These are phyloP conservation scores for Tolypocladium guangdongense DNA, from an alignment of 2,329 filamentous ascomycete genomes.

Conservation along the genomic window DNA sequence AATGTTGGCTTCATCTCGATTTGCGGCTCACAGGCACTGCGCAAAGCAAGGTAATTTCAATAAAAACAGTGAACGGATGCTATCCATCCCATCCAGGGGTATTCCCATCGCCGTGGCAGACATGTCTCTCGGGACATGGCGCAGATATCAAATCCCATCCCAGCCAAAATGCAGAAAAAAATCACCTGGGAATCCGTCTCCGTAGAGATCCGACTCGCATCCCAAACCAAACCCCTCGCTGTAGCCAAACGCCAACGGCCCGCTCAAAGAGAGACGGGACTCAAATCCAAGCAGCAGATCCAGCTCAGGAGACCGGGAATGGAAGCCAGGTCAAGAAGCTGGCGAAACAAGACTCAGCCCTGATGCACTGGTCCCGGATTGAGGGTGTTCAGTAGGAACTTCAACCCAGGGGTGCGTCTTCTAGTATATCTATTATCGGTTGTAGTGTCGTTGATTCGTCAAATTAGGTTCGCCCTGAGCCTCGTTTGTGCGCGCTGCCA, in stretches of 20 bases:
- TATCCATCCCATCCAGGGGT: not conserved
- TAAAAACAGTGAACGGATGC: not conserved
- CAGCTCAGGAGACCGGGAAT: not conserved
- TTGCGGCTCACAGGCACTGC: too few relatives aligned
- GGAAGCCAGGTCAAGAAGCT: not conserved
- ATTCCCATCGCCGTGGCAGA: slow-evolving; percentile 1
- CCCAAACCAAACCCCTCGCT: slow-evolving; percentile 1
- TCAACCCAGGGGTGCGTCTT: not conserved
- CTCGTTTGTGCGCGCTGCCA: too few relatives aligned
- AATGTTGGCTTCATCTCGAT: not conserved
- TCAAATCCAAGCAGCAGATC: not conserved
- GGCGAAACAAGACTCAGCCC: not conserved
- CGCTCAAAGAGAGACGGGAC: not conserved
- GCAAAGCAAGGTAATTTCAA: not conserved
- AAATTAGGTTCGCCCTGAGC: too few relatives aligned
- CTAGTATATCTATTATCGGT: not conserved
- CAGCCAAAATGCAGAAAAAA: not conserved
- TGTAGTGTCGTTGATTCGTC: not conserved
- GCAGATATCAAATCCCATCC: not conserved
- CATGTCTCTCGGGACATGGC: not conserved
- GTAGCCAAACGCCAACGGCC: not conserved
- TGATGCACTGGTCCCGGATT: not conserved
- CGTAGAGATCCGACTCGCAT: not conserved
- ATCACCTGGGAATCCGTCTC: not conserved
- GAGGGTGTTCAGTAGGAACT: not conserved